Evolutionary conservation across 345 rosid species (phyloP).

Genomic region (Laguncularia racemosa): DNA sequence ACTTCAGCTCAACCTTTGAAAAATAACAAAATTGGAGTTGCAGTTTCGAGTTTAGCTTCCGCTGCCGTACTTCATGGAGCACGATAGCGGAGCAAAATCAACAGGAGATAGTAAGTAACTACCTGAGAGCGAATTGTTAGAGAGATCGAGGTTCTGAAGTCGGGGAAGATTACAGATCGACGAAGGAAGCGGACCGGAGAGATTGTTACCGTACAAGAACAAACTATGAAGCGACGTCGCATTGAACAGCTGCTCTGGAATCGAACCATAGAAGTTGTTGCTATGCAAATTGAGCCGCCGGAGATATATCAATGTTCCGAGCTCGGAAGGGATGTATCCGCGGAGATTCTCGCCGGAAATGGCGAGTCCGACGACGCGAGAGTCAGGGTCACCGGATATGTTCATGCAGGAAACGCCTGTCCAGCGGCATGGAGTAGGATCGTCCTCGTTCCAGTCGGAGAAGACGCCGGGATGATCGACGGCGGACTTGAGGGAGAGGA

Average conservation of each 20-base stretch:
- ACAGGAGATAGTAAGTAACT: too few species aligned
- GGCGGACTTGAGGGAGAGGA: constrained; percentile 89
- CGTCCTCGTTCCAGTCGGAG: constrained; percentile 79
- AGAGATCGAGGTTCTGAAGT: constrained; percentile 85
- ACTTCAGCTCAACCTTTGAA: too few species aligned
- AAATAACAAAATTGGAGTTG: too few species aligned
- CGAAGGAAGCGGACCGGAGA: constrained; percentile 69
- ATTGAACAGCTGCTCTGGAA: constrained; percentile 72
- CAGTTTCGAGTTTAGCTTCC: too few species aligned
- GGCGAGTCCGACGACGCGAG: constrained; percentile 74
- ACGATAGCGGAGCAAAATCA: too few species aligned
- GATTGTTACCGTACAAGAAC: constrained; percentile 73
- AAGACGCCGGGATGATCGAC: constrained; percentile 47
- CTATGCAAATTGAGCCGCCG: constrained; percentile 83
- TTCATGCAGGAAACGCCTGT: constrained; percentile 82
- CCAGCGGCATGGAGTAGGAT: constrained; percentile 81
- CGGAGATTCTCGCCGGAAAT: constrained; percentile 61
- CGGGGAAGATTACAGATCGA: constrained; percentile 69
- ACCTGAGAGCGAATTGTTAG: constrained; percentile 55
- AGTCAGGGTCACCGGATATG: constrained; percentile 42
- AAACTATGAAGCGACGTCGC: constrained; percentile 88
- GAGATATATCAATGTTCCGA: constrained; percentile 63
- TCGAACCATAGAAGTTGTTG: constrained; percentile 62
- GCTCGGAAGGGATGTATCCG: constrained; percentile 94
- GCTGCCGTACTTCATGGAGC: too few species aligned